Evolutionary conservation across 805 yeast genomes (phyloP).

Genomic region (Hanseniaspora meyeri): DNA sequence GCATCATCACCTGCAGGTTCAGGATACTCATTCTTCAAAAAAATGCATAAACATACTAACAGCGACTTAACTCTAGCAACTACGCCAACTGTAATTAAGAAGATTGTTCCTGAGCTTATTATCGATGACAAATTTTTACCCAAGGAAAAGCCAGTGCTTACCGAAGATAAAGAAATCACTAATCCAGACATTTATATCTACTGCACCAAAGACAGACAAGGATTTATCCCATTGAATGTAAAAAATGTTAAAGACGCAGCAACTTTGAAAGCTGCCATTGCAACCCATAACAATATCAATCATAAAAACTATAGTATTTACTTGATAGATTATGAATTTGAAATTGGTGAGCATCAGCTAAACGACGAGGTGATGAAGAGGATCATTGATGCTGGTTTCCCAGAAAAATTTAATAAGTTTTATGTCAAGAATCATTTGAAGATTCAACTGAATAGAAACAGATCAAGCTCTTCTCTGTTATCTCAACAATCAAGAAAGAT

Average conservation of each 20-base stretch:
- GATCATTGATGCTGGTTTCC: constrained; percentile 20
- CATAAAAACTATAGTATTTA: constrained; percentile 32
- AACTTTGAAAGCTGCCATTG: constrained; percentile 32
- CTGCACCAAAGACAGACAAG: constrained; percentile 50
- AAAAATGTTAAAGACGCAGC: constrained; percentile 24
- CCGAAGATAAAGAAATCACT: constrained; percentile 13
- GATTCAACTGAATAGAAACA: constrained; percentile 17
- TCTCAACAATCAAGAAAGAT: constrained; percentile 21
- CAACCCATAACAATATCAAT: constrained; percentile 27
- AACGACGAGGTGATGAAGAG: constrained; percentile 27
- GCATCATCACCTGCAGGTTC: constrained; percentile 19
- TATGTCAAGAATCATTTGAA: constrained; percentile 23
- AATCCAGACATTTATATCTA: constrained; percentile 32
- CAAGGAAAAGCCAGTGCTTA: constrained; percentile 15
- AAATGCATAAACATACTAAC: constrained; percentile 53
- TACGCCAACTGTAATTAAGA: neutral
- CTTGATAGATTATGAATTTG: constrained; percentile 56
- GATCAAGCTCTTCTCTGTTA: constrained; percentile 15
- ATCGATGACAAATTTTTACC: constrained; percentile 18
- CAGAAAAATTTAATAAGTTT: constrained; percentile 16
- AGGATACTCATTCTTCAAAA: constrained; percentile 39
- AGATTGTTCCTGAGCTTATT: neutral
- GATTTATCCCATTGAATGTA: constrained; percentile 40
- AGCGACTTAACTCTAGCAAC: constrained; percentile 27
- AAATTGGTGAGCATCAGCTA: constrained; percentile 40